Evolutionary conservation across 108 stramenopile species (phyloP).

Genomic region (Parietichytrium sp.): DNA sequence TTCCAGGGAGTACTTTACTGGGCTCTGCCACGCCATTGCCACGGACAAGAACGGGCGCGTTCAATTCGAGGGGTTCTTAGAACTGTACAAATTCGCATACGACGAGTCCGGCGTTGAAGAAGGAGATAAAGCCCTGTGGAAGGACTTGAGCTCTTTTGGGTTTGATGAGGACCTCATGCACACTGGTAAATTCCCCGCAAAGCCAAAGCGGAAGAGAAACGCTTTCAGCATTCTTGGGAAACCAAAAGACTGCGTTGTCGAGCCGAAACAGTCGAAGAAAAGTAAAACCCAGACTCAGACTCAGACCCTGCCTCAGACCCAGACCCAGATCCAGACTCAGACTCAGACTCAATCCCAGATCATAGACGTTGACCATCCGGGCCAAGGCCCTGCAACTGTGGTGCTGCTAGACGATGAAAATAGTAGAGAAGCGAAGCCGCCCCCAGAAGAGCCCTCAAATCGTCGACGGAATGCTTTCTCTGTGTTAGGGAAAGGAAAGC

Average conservation of each 20-base stretch:
- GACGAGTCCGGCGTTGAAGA: background rate
- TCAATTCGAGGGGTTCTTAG: background rate
- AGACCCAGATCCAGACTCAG: too few species aligned
- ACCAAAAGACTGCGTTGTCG: background rate
- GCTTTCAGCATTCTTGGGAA: background rate
- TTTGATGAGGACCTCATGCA: background rate
- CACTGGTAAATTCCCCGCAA: background rate
- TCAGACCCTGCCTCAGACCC: too few species aligned
- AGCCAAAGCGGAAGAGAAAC: background rate
- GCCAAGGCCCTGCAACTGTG: too few species aligned
- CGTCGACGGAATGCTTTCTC: too few species aligned
- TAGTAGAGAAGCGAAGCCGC: too few species aligned
- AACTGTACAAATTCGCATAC: constrained; percentile 32
- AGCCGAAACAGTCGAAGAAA: background rate
- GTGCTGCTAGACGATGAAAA: too few species aligned
- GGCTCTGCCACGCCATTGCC: background rate
- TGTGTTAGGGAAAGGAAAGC: too few species aligned
- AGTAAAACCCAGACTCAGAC: too few species aligned
- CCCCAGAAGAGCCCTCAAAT: too few species aligned
- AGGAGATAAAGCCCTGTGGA: background rate
- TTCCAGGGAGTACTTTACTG: background rate
- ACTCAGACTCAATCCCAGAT: too few species aligned
- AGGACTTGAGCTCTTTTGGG: background rate
- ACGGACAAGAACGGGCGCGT: background rate
- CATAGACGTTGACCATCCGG: too few species aligned